A percentile compares a stretch with the other conserved stretches of the same genome.
Conservation (phyloP, 2,329 filamentous ascomycete species). For the Periconia digitata region DNA sequence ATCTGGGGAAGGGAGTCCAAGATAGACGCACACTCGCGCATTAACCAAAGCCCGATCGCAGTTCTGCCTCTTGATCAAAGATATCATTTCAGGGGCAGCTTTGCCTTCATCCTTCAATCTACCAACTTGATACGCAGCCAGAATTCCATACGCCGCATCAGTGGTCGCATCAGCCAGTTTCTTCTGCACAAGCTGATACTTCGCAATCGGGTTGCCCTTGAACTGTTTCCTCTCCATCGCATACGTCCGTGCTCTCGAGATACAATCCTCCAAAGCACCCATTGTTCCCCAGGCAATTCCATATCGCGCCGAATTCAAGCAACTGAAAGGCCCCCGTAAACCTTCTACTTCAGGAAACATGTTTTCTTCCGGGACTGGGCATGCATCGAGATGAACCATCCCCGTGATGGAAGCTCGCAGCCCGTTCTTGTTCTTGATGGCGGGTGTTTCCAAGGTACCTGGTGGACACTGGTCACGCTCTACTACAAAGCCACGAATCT, state of each 20-base stretch:
- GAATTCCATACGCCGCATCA: slow-evolving; percentile 86
- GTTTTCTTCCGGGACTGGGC: slow-evolving; percentile 84
- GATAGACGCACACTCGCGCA: slow-evolving; percentile 61
- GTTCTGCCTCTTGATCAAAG: slow-evolving; percentile 95
- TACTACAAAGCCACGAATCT: slow-evolving; percentile 90
- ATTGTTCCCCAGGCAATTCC: slow-evolving; percentile 94
- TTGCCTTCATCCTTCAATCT: slow-evolving; percentile 90
- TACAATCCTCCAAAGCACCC: slow-evolving; percentile 90
- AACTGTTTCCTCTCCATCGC: slow-evolving; percentile 94
- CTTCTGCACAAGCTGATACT: slow-evolving; percentile 97
- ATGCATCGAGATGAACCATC: slow-evolving; percentile 94
- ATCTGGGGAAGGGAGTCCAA: too few relatives aligned
- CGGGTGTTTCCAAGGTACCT: slow-evolving; percentile 86
- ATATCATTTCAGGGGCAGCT: slow-evolving; percentile 91
- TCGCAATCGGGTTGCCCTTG: slow-evolving; percentile 90
- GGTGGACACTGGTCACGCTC: slow-evolving; percentile 82
- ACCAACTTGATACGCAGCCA: slow-evolving; percentile 88
- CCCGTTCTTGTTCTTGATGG: slow-evolving; percentile 94
- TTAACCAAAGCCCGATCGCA: slow-evolving; percentile 86
- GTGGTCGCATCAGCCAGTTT: slow-evolving; percentile 92
- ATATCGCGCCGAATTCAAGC: slow-evolving; percentile 89
- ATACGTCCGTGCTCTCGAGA: slow-evolving; percentile 78
- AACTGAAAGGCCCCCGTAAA: slow-evolving; percentile 85
- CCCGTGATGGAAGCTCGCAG: slow-evolving; percentile 91
- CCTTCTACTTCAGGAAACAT: slow-evolving; percentile 94